Evolutionary conservation across 495 filamentous ascomycete species (phyloP).

Genomic region (Xylona heveae): DNA sequence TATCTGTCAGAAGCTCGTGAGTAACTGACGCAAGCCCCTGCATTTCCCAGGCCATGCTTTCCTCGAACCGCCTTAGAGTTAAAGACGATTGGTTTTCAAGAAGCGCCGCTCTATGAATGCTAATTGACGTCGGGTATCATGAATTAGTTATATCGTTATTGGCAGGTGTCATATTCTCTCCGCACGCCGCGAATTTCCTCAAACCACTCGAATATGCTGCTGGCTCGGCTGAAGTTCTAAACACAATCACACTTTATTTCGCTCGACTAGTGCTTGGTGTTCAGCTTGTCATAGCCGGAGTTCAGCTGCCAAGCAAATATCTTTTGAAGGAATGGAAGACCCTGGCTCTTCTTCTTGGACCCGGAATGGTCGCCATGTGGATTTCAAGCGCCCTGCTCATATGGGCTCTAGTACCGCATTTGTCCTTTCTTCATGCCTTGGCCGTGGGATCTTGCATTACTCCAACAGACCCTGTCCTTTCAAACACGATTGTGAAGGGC

Average conservation of each 20-base stretch:
- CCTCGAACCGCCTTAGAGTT: neutral
- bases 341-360: slow-evolving; percentile 55
- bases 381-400: slow-evolving; percentile 55
- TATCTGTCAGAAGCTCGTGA: slow-evolving; percentile 79
- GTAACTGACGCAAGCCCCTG: slow-evolving; percentile 12
- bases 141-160: slow-evolving; percentile 73
- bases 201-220: slow-evolving; percentile 54
- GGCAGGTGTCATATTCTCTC: slow-evolving; percentile 58
- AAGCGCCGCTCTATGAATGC: too few relatives aligned
- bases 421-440: slow-evolving; percentile 56
- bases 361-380: slow-evolving; percentile 83
- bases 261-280: slow-evolving; percentile 77
- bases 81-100: too few relatives aligned
- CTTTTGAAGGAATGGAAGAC: slow-evolving; percentile 62
- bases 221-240: slow-evolving; percentile 34
- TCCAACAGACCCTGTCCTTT: slow-evolving; percentile 78
- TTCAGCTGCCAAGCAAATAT: slow-evolving; percentile 81
- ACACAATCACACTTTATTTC: slow-evolving; percentile 58
- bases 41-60: neutral
- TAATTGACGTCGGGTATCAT: too few relatives aligned
- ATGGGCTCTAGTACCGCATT: slow-evolving; percentile 54
- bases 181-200: slow-evolving; percentile 57
- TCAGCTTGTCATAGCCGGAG: slow-evolving; percentile 72
- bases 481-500: slow-evolving; percentile 81
- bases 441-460: slow-evolving; percentile 70